Base-by-base conservation (phyloP, 345 rosid genomes). In the Trapa incisa region DNA sequence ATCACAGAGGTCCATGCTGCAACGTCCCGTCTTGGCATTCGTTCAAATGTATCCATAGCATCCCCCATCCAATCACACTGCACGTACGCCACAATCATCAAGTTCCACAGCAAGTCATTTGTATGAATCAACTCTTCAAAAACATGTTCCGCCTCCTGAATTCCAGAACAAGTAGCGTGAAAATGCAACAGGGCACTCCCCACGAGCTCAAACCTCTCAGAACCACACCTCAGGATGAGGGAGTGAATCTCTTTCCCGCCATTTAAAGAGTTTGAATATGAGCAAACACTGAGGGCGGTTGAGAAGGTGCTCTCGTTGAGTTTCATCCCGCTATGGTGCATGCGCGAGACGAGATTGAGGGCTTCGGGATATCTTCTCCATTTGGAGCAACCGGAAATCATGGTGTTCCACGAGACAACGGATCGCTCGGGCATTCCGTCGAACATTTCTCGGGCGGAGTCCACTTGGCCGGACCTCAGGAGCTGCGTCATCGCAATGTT, bases 31-130 rank as follows among this genome's bases (percentile, higher is more conserved):
- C 50, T 67, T 3, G 84, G 86, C 84, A 84, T 84, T 67, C 69
- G 67, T 61, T 66, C 66, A 68, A 82, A 80, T 13, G 76, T 8
- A 47, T 80, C 78, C 57, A 76, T 67, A 17, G 86, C 86, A 54
- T 84, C 84, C 3, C 47, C 70, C 77, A 79, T 64, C 68, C 69
- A 50, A 63, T 73, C 79, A 65, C 80, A 78, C 39, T 75, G 76
- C 69, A 82, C 89, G 66, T 80, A 80, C 41, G 80, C 81, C 53
- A 73, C 82, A 37, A 82, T 68, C 88, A 82, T 73, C 80, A 71
- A 68, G 65, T 68, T 77, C 83, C 82, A 84, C 70, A 82, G 61
- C 47, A 75, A 58, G 70, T 65, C 76, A 72, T 77, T 82, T 66
- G 66, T 65, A 36, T 61, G 74, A 37, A 29, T 68, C 66, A 84